phyloP scores from a whole-genome alignment of 352 stramenopile species.

The Pythium phragmiticola region DNA sequence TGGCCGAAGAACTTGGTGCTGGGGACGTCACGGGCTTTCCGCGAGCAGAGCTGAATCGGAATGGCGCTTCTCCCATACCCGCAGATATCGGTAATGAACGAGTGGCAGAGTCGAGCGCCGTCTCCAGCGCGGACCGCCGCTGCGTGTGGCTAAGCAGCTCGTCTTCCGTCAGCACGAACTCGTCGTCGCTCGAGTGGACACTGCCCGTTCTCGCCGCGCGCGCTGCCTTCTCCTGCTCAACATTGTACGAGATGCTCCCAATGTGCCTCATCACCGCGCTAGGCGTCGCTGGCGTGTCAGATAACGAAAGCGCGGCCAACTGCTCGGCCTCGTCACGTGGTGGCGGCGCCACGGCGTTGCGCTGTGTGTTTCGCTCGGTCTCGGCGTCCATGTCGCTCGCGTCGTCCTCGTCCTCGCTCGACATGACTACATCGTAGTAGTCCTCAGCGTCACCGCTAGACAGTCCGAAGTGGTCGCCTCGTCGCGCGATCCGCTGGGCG shows the following conservation, averaged over 20 bases:
- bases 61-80: conserved; percentile 35
- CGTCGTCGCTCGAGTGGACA: conserved; percentile 24
- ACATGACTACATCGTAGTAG: conserved; percentile 54
- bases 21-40: conserved; percentile 18
- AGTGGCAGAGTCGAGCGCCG: conserved; percentile 39
- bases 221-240: not conserved
- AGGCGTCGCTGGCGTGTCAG: not conserved
- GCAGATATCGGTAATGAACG: not conserved
- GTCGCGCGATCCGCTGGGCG: not conserved
- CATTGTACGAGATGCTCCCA: conserved; percentile 21
- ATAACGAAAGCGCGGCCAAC: conserved; percentile 4
- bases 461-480: conserved; percentile 20
- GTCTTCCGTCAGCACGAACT: conserved; percentile 39
- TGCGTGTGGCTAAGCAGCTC: conserved; percentile 37
- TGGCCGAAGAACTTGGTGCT: conserved; percentile 4
- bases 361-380: conserved; percentile 22
- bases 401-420: conserved; percentile 55
- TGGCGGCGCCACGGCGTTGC: not conserved
- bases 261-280: conserved; percentile 18
- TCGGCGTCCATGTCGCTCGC: conserved; percentile 29
- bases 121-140: conserved; percentile 42
- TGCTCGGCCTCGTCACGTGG: conserved; percentile 20
- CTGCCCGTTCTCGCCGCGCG: not conserved
- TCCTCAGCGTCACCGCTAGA: conserved; percentile 40
- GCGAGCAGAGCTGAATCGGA: conserved; percentile 31